Base-by-base conservation (phyloP, 306 rosid genomes). In the Dryas octopetala region DNA sequence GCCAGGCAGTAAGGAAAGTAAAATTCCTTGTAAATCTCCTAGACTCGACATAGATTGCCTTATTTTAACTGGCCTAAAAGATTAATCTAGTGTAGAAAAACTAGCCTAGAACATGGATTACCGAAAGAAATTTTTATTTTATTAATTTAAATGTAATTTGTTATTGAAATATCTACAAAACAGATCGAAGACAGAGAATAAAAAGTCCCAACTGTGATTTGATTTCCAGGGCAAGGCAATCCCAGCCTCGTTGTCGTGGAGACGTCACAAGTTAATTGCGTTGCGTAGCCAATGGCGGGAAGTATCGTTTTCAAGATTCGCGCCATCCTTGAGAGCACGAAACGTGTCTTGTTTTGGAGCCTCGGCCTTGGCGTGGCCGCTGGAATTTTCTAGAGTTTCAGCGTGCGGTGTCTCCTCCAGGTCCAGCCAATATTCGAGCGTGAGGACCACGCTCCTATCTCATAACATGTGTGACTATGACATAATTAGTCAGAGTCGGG, bases 131-230 rank as follows among this genome's bases (percentile, higher is more conserved):
- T 23, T 23, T 23, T 0, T 23, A 0, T 23, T 23, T 23, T 23
- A 23, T 23, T 23, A 23, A 23, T 23, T 23, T 0, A 23, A 23
- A 0, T 23, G 23, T 23, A 23, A 23, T 23, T 23, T 23, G 23
- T 23, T 23, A 23, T 23, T 23, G 23, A 23, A 23, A 23, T 23
- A 0, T 23, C 23, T 0, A 23, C 23, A 23, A 23, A 23, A 23
- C 23, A 23, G 23, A 23, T 23, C 23, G 23, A 23, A 23, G 23
- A 23, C 23, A 23, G 23, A 23, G 0, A 23, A 32, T 32, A 32
- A 32, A 32, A 32, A 32, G 46, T 61, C 38, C 66, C 17, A 81
- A 82, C 84, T 32, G 74, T 77, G 85, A 83, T 79, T 77, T 79
- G 68, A 54, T 17, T 79, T 62, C 59, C 23, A n/a, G 46, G 44